Percentiles rank a stretch among this genome's conserved stretches.
Conservation (phyloP, 495 filamentous ascomycete genomes). For the Choiromyces venosus region DNA sequence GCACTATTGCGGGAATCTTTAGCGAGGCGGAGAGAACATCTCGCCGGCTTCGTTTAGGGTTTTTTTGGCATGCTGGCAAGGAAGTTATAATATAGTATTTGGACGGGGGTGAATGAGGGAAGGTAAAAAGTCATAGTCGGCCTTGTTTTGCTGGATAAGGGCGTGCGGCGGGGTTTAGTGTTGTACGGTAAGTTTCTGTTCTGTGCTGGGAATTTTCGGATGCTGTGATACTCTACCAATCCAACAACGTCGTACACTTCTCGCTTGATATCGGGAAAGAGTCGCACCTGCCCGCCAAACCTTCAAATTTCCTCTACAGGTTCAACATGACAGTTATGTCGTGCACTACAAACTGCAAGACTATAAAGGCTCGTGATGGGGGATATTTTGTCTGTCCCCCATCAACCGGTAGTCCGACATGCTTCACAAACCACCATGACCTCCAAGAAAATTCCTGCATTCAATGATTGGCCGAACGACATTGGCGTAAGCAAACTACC, state of each 20-base stretch:
- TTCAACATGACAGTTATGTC: neutral
- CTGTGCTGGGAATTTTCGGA: no score
- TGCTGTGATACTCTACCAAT: no score
- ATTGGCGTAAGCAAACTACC: conserved; percentile 2
- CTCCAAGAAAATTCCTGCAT: neutral
- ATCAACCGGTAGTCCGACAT: neutral
- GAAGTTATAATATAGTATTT: neutral
- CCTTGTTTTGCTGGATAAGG: neutral
- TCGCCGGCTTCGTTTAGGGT: neutral
- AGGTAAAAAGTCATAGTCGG: neutral
- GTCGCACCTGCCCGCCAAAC: neutral
- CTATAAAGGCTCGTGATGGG: neutral
- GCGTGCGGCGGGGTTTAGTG: neutral
- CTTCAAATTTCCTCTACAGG: neutral
- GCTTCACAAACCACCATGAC: neutral
- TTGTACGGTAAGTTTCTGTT: no score
- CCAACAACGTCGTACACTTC: neutral
- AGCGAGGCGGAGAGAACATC: neutral
- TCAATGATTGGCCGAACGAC: conserved; percentile 14
- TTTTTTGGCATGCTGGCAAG: neutral
- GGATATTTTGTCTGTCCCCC: neutral
- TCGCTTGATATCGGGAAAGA: neutral
- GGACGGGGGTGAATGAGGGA: neutral
- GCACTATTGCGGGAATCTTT: neutral
- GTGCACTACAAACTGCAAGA: neutral